Conservation (phyloP, 805 yeast genomes). For the Kockiozyma suomiensis region DNA sequence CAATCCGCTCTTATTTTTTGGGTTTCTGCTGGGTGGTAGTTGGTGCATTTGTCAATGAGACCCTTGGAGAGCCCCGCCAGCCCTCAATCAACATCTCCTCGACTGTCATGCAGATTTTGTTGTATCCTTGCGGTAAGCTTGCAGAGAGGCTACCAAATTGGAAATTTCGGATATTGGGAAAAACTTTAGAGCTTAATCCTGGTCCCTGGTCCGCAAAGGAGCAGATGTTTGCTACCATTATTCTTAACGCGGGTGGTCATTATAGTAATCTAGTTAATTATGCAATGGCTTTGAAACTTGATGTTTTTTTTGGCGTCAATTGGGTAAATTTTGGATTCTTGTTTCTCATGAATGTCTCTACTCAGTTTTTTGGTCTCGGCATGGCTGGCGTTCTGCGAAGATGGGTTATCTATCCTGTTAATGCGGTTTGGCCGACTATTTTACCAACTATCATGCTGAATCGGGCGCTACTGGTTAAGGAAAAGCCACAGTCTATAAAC, state of each 20-base stretch:
- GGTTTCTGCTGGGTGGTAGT: slow-evolving; percentile 57
- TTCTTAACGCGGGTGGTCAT: slow-evolving; percentile 49
- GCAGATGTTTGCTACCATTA: slow-evolving; percentile 55
- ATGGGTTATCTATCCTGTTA: slow-evolving; percentile 57
- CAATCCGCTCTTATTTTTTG: slow-evolving; percentile 56
- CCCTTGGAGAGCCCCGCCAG: slow-evolving; percentile 59
- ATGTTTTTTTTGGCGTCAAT: slow-evolving; percentile 44
- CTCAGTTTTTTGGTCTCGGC: slow-evolving; percentile 65
- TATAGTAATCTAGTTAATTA: slow-evolving; percentile 51
- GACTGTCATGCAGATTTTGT: slow-evolving; percentile 60
- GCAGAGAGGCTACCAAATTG: slow-evolving; percentile 49
- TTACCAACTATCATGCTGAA: slow-evolving; percentile 52
- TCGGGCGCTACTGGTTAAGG: slow-evolving; percentile 17
- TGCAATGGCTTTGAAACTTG: slow-evolving; percentile 56
- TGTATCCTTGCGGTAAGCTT: slow-evolving; percentile 58
- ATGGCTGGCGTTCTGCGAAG: slow-evolving; percentile 66
- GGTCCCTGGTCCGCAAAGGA: slow-evolving; percentile 66
- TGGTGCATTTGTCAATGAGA: slow-evolving; percentile 60
- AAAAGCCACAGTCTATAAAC: slow-evolving; percentile 45
- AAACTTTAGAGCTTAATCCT: slow-evolving; percentile 46
- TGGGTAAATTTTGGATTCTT: slow-evolving; percentile 54
- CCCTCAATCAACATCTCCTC: slow-evolving; percentile 57
- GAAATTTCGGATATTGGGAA: neutral
- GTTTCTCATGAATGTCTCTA: slow-evolving; percentile 54
- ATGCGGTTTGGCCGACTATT: slow-evolving; percentile 67